Evolutionary conservation across 2,329 filamentous ascomycete species (phyloP).

Genomic region (Colletotrichum acutatum): DNA sequence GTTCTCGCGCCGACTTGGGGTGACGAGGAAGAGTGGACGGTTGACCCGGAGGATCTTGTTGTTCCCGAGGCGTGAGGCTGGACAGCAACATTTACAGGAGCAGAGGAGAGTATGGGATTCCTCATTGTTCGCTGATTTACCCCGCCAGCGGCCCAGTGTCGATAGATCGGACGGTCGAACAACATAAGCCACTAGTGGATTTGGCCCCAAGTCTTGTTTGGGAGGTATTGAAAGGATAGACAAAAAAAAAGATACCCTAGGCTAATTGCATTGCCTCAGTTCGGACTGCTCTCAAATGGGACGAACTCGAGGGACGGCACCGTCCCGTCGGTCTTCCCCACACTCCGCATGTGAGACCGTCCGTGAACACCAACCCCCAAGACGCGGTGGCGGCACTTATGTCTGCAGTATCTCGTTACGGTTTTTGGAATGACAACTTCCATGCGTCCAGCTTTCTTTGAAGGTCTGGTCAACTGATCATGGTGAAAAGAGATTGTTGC

Average conservation of each 20-base stretch:
- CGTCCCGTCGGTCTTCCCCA: constrained; percentile 33
- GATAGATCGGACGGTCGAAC: neutral
- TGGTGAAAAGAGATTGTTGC: neutral
- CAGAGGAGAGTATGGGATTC: neutral
- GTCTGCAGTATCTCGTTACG: neutral
- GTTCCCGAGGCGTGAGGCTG: constrained; percentile 6
- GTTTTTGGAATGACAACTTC: neutral
- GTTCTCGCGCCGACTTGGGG: constrained; percentile 68
- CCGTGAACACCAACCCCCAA: constrained; percentile 13
- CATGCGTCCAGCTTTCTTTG: neutral
- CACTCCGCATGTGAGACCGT: constrained; percentile 22
- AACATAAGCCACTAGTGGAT: neutral
- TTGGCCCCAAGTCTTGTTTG: constrained; percentile 4
- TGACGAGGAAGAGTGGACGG: constrained; percentile 67
- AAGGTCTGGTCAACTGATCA: neutral
- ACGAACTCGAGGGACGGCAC: constrained; percentile 30
- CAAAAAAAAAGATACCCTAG: constrained; percentile 34
- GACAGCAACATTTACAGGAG: neutral
- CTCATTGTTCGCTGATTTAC: neutral
- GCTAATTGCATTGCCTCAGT: neutral
- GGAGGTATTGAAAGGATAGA: constrained; percentile 6
- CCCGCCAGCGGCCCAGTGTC: neutral
- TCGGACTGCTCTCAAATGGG: constrained; percentile 21
- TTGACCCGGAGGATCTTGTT: constrained; percentile 46
- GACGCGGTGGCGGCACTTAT: neutral